Percentiles rank a stretch among this genome's conserved stretches.
Evolutionary conservation across 192 early-diverging fungal genomes (phyloP).

Genomic region (Coemansia sp.): DNA sequence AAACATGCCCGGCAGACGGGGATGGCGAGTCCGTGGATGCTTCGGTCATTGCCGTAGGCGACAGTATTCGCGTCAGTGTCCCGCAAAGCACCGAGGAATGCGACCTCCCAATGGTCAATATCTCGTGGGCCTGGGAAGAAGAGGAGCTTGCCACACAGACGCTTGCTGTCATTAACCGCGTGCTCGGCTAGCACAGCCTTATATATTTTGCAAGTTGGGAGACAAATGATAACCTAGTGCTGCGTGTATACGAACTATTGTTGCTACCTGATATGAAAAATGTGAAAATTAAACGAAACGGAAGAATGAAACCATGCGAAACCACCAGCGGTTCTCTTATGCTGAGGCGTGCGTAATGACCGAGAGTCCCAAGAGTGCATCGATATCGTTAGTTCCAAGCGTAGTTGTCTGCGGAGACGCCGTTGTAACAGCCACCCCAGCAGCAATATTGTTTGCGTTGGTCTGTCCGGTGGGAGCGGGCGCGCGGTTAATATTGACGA

Average conservation of each 20-base stretch:
- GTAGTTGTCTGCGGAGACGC: constrained; percentile 37
- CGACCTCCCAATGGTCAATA: constrained; percentile 36
- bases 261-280: neutral
- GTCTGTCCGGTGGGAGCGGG: constrained; percentile 16
- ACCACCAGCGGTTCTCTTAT: neutral
- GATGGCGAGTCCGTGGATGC: neutral
- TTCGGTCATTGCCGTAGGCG: constrained; percentile 13
- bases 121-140: constrained; percentile 68
- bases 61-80: constrained; percentile 16
- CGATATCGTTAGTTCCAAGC: constrained; percentile 38
- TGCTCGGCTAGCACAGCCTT: constrained; percentile 4
- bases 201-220: neutral
- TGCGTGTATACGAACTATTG: too few species aligned
- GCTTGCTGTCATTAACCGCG: constrained; percentile 58
- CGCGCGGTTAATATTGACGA: constrained; percentile 29
- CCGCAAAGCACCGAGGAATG: constrained; percentile 1
- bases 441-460: constrained; percentile 16
- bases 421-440: constrained; percentile 8
- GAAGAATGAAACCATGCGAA: neutral
- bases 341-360: constrained; percentile 26
- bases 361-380: constrained; percentile 33
- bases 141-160: constrained; percentile 66
- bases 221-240: neutral
- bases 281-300: neutral
- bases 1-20: constrained; percentile 1